phyloP scores from a whole-genome alignment of 2,329 filamentous ascomycete species.

The Sodiomyces alkalinus region DNA sequence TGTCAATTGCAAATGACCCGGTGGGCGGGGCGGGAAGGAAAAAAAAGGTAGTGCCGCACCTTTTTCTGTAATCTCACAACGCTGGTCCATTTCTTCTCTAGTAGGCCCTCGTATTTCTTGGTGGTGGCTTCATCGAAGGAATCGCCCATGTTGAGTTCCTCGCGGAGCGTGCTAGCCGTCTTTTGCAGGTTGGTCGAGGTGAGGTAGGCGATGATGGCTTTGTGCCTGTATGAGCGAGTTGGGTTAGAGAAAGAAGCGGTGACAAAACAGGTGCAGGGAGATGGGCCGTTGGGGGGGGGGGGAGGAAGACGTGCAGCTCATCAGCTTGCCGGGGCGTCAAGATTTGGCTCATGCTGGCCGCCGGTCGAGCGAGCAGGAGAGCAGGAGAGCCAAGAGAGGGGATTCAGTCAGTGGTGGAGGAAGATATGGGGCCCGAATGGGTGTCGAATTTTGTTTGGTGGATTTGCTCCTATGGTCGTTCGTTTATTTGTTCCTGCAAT shows the following conservation, averaged over 20 bases:
- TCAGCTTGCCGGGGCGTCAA: constrained; percentile 71
- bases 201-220: constrained; percentile 84
- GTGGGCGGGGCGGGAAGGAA: constrained; percentile 6
- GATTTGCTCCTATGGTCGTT: too few species aligned
- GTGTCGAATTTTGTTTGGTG: too few species aligned
- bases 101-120: constrained; percentile 85
- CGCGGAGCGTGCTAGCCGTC: constrained; percentile 55
- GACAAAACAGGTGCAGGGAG: too few species aligned
- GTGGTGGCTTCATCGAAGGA: constrained; percentile 64
- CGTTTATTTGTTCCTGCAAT: too few species aligned
- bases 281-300: neutral
- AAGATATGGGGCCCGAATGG: too few species aligned
- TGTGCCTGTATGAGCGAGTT: constrained; percentile 60
- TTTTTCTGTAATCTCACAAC: constrained; percentile 92
- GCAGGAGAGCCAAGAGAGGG: too few species aligned
- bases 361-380: too few species aligned
- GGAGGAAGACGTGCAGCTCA: constrained; percentile 50
- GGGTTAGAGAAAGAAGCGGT: constrained; percentile 6
- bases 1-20: too few species aligned
- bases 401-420: too few species aligned
- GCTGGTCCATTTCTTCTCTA: constrained; percentile 98
- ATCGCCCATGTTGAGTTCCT: constrained; percentile 58
- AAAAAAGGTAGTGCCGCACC: constrained; percentile 31
- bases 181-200: constrained; percentile 55
- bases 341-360: constrained; percentile 51